phyloP scores from a whole-genome alignment of 2,329 filamentous ascomycete species.

The Nemania serpens region DNA sequence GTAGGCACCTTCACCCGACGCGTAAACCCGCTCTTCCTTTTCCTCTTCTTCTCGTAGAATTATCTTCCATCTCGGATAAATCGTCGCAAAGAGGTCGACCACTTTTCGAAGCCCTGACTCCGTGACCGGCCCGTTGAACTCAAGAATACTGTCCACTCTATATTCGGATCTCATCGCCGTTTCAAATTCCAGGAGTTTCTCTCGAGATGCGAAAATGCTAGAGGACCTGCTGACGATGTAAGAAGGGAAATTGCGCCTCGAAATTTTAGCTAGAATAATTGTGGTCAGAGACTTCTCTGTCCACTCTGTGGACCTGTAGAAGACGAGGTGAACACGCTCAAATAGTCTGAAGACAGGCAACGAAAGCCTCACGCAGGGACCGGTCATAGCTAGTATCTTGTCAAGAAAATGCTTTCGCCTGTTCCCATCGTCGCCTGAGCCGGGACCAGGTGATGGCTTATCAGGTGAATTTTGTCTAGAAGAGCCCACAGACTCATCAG shows the following conservation, averaged over 20 bases:
- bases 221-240: conserved; percentile 90
- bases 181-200: conserved; percentile 84
- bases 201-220: conserved; percentile 82
- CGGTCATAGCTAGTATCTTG: conserved; percentile 78
- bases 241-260: conserved; percentile 81
- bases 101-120: conserved; percentile 69
- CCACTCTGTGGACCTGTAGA: conserved; percentile 96
- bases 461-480: conserved; percentile 49
- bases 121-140: conserved; percentile 73
- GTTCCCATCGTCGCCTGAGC: conserved; percentile 54
- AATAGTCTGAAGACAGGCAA: conserved; percentile 77
- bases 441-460: conserved; percentile 35
- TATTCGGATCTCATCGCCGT: conserved; percentile 81
- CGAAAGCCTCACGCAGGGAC: conserved; percentile 83
- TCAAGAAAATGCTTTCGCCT: conserved; percentile 74
- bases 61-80: conserved; percentile 80
- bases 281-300: conserved; percentile 95
- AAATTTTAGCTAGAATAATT: conserved; percentile 91
- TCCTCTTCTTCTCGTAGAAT: conserved; percentile 74
- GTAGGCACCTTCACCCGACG: conserved; percentile 85
- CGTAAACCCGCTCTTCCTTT: conserved; percentile 78
- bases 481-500: conserved; percentile 57
- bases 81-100: conserved; percentile 70
- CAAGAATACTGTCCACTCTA: conserved; percentile 78
- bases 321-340: conserved; percentile 91